Evolutionary conservation across 2,329 filamentous ascomycete species (phyloP).

Genomic region (Tetracladium maxilliforme): DNA sequence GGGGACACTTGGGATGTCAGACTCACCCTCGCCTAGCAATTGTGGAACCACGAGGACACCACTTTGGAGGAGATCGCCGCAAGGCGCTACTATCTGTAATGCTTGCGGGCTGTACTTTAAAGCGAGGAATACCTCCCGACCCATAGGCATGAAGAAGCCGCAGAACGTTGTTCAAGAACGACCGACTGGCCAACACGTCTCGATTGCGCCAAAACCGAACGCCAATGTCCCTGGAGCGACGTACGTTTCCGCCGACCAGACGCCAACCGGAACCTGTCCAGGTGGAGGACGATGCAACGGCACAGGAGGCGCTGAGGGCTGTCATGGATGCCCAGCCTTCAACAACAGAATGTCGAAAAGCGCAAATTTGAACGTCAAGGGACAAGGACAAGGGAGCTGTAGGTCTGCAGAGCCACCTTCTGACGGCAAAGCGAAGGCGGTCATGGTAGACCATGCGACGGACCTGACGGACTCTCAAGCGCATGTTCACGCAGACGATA

Average conservation of each 20-base stretch:
- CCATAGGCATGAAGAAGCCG: slow-evolving; percentile 77
- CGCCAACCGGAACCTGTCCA: slow-evolving; percentile 74
- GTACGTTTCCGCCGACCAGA: slow-evolving; percentile 65
- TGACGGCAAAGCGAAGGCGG: slow-evolving; percentile 9
- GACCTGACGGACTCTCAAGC: slow-evolving; percentile 1
- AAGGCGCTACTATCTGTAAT: slow-evolving; percentile 93
- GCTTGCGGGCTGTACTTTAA: slow-evolving; percentile 93
- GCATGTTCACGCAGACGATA: slow-evolving; percentile 25
- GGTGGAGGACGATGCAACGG: slow-evolving; percentile 93
- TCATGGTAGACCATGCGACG: slow-evolving; percentile 17
- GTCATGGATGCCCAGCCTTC: slow-evolving; percentile 89
- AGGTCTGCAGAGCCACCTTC: slow-evolving; percentile 20
- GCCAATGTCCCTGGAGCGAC: slow-evolving; percentile 28
- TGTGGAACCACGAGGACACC: slow-evolving; percentile 90
- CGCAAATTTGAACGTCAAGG: slow-evolving; percentile 53
- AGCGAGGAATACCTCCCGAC: slow-evolving; percentile 79
- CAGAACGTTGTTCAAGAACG: slow-evolving; percentile 35
- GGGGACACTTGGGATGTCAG: not conserved
- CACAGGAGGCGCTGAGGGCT: slow-evolving; percentile 87
- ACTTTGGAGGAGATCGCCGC: slow-evolving; percentile 83
- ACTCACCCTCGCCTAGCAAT: slow-evolving; percentile 46
- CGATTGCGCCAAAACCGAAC: not conserved
- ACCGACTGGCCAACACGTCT: too few species aligned
- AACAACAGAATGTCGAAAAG: slow-evolving; percentile 93
- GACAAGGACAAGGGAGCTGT: too few species aligned